Percentiles rank a stretch among this genome's conserved stretches.
Conservation (phyloP, 495 filamentous ascomycete species). For the Xylaria sp. region DNA sequence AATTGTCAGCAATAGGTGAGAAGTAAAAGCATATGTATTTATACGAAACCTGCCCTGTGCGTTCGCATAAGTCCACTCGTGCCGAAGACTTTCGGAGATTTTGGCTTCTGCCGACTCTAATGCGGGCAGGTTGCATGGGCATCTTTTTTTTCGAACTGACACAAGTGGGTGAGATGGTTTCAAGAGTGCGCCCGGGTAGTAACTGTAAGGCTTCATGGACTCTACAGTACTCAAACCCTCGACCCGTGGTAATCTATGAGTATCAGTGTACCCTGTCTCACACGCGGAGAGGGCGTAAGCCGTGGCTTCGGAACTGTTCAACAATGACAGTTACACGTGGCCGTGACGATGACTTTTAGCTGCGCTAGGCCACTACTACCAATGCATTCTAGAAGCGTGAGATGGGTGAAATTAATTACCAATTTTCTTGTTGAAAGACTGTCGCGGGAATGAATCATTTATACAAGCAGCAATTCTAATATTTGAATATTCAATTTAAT, state of each 20-base stretch:
- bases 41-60: constrained; percentile 12
- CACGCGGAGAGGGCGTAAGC: not conserved
- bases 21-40: not conserved
- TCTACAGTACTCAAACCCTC: not conserved
- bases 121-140: constrained; percentile 16
- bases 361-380: not conserved
- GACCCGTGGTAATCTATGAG: not conserved
- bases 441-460: not conserved
- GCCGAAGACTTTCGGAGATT: constrained; percentile 18
- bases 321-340: not conserved
- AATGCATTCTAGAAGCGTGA: not conserved
- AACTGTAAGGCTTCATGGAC: not conserved
- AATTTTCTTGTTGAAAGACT: not conserved
- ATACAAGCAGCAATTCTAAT: too few relatives aligned
- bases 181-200: not conserved
- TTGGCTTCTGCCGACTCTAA: constrained; percentile 18
- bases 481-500: too few relatives aligned
- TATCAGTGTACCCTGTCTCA: not conserved
- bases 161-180: constrained; percentile 8
- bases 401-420: not conserved
- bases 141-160: not conserved
- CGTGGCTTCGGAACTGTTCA: not conserved
- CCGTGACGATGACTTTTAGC: not conserved
- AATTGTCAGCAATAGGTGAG: constrained; percentile 19
- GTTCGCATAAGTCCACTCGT: not conserved